These are phyloP conservation scores for Yamadazyma sp. DNA, from an alignment of 805 yeast species.

Conservation along the genomic window DNA sequence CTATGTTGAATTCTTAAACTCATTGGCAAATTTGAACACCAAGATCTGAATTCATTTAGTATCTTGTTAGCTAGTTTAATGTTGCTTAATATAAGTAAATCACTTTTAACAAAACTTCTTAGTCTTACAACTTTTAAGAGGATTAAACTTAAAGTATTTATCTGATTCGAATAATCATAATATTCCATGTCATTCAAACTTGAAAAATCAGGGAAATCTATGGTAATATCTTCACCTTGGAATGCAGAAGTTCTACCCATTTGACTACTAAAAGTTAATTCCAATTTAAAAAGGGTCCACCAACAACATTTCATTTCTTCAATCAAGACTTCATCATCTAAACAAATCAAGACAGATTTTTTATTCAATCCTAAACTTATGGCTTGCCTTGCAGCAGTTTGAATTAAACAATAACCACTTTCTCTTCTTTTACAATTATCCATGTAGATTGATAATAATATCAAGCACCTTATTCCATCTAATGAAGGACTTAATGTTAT, in stretches of 20 bases:
- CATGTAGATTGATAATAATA: constrained; percentile 41
- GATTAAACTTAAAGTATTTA: not conserved
- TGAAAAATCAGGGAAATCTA: constrained; percentile 3
- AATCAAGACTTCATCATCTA: not conserved
- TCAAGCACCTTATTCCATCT: constrained; percentile 42
- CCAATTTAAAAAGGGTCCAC: constrained; percentile 45
- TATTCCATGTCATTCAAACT: not conserved
- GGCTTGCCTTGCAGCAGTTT: constrained; percentile 46
- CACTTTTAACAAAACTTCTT: not conserved
- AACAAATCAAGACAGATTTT: constrained; percentile 15
- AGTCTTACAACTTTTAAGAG: not conserved
- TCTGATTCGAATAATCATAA: not conserved
- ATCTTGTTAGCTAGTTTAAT: not conserved
- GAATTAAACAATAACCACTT: constrained; percentile 46
- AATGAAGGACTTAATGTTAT: constrained; percentile 43
- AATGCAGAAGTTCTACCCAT: constrained; percentile 9
- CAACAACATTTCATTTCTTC: constrained; percentile 40
- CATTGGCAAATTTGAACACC: not conserved
- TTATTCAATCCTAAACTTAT: constrained; percentile 48
- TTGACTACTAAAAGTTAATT: constrained; percentile 15
- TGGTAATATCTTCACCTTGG: constrained; percentile 4
- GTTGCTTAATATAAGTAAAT: not conserved
- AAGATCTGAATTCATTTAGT: not conserved
- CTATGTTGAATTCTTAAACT: not conserved
- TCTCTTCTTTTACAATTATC: constrained; percentile 46